Conservation (phyloP, 73 alveolate genomes). For the Durusdinium trenchii region DNA sequence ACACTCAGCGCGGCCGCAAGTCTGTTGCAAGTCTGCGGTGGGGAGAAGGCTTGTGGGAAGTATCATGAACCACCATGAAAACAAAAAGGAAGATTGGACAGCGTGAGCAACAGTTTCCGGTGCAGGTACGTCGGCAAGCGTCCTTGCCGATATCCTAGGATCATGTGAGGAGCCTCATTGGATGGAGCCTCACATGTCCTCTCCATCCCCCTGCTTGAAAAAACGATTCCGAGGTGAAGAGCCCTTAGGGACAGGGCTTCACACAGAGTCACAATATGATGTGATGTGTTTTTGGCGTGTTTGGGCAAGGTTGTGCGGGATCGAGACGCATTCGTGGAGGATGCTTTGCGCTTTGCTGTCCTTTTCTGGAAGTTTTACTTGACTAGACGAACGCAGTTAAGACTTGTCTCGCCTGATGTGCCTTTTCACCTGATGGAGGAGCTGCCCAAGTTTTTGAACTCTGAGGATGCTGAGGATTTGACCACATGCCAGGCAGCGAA, state of each 20-base stretch:
- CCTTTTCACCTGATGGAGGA: background rate
- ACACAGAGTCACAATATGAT: background rate
- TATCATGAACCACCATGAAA: no score
- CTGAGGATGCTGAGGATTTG: slow-evolving; percentile 66
- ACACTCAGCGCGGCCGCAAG: no score
- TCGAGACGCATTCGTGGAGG: slow-evolving; percentile 68
- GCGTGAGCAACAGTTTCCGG: no score
- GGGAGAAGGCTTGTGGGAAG: no score
- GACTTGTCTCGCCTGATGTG: background rate
- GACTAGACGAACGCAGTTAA: background rate
- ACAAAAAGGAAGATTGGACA: no score
- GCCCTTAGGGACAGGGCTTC: background rate
- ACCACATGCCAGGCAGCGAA: slow-evolving; percentile 32
- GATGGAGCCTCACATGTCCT: no score
- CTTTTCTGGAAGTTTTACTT: background rate
- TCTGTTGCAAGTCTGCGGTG: no score
- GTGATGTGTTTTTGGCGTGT: background rate
- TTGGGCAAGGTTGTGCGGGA: slow-evolving; percentile 48
- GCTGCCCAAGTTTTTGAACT: slow-evolving; percentile 68
- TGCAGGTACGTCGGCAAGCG: no score
- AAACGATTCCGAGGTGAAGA: background rate
- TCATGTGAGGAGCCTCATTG: no score
- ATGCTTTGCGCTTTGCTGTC: background rate
- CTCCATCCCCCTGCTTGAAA: no score
- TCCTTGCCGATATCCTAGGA: no score